A percentile compares a stretch with the other conserved stretches of the same genome.
phyloP scores from a whole-genome alignment of 2,329 filamentous ascomycete genomes.

The Aureobasidium sp. region DNA sequence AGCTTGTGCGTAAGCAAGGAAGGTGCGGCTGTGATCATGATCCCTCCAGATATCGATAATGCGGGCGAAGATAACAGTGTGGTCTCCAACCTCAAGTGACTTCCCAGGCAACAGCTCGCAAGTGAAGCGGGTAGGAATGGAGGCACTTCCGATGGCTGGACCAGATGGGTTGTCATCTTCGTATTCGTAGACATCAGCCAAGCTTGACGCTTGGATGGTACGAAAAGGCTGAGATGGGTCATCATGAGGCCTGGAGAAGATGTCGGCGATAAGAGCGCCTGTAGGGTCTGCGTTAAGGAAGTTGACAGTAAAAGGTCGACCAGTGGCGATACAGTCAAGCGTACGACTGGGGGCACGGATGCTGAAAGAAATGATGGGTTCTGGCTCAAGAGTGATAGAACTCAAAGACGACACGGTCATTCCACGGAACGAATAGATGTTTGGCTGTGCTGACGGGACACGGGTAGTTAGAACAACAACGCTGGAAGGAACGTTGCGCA shows the following conservation, averaged over 20 bases:
- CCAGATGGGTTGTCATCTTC: background rate
- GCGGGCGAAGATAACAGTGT: conserved; percentile 38
- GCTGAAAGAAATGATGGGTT: conserved; percentile 54
- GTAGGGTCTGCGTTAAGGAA: conserved; percentile 29
- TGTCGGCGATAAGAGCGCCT: conserved; percentile 25
- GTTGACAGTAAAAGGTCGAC: conserved; percentile 41
- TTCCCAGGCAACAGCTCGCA: conserved; percentile 29
- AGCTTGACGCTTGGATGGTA: background rate
- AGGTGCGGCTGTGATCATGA: background rate
- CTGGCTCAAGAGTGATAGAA: conserved; percentile 47
- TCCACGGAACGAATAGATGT: conserved; percentile 30
- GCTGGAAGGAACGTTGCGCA: background rate
- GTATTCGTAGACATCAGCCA: background rate
- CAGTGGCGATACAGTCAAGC: conserved; percentile 39
- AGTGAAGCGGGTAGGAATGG: conserved; percentile 23
- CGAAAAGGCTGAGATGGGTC: conserved; percentile 18
- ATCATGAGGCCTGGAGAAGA: conserved; percentile 23
- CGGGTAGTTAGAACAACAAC: background rate
- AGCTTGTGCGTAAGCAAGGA: background rate
- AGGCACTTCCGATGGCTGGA: background rate
- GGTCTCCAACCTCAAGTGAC: conserved; percentile 35
- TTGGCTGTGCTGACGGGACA: background rate
- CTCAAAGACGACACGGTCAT: conserved; percentile 56
- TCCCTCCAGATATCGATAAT: conserved; percentile 17
- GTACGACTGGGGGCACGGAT: conserved; percentile 48